Percentiles rank a stretch among this genome's conserved stretches.
These are phyloP conservation scores for Lasiodiplodia sp. DNA, from an alignment of 2,329 filamentous ascomycete species.

Conservation along the genomic window DNA sequence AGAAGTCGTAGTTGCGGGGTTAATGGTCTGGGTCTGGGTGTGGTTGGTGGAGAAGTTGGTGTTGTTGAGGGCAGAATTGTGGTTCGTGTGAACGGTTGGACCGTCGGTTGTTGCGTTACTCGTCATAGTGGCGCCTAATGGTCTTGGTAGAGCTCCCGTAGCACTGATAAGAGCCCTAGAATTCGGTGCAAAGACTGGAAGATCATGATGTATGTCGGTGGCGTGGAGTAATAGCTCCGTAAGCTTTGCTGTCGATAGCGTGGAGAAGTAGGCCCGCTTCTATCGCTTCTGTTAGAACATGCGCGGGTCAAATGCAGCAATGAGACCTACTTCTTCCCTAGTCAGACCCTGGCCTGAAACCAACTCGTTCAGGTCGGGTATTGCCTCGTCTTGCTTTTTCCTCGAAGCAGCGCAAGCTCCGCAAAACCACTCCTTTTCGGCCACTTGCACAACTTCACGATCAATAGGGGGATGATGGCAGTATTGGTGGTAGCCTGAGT, in stretches of 20 bases:
- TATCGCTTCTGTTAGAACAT: constrained; percentile 47
- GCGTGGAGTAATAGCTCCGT: constrained; percentile 70
- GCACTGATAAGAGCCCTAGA: constrained; percentile 37
- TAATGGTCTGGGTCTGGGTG: constrained; percentile 22
- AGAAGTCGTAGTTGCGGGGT: constrained; percentile 33
- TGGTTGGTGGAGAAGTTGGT: constrained; percentile 13
- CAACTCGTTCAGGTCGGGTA: constrained; percentile 50
- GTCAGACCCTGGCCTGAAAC: constrained; percentile 49
- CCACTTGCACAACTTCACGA: constrained; percentile 71
- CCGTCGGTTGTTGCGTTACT: constrained; percentile 32
- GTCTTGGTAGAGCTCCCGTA: not conserved
- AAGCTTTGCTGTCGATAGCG: constrained; percentile 66
- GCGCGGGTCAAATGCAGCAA: not conserved
- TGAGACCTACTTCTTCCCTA: constrained; percentile 49
- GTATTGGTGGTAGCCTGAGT: constrained; percentile 79
- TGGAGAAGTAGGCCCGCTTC: constrained; percentile 69
- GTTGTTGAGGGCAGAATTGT: constrained; percentile 15
- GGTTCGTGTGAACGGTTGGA: constrained; percentile 14
- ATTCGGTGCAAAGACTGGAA: constrained; percentile 68
- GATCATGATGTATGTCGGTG: constrained; percentile 66
- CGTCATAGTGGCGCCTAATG: constrained; percentile 28
- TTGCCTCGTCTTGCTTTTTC: constrained; percentile 42
- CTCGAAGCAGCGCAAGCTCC: constrained; percentile 59
- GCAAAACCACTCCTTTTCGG: constrained; percentile 76
- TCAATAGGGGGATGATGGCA: constrained; percentile 80